phyloP scores from a whole-genome alignment of 345 rosid species.

The Lumnitzera racemosa region DNA sequence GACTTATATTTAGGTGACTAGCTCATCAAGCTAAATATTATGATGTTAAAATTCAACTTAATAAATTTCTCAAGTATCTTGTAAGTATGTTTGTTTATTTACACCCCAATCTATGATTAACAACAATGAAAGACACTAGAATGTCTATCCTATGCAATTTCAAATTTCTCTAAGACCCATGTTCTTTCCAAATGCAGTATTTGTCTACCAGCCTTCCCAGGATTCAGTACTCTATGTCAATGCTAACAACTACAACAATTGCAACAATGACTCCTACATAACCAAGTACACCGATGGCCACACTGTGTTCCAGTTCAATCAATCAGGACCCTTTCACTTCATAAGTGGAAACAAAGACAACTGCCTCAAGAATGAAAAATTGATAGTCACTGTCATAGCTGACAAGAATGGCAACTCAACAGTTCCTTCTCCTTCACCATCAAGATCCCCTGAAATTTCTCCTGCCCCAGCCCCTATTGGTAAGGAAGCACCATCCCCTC shows the following conservation, averaged over 20 bases:
- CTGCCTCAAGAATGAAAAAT: slow-evolving; percentile 63
- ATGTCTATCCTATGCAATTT: not conserved
- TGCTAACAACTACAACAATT: slow-evolving; percentile 44
- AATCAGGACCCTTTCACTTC: slow-evolving; percentile 60
- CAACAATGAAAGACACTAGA: too few relatives aligned
- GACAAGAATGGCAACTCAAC: slow-evolving; percentile 34
- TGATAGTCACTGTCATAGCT: slow-evolving; percentile 52
- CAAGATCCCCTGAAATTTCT: not conserved
- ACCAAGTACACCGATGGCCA: slow-evolving; percentile 38
- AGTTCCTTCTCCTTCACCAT: slow-evolving; percentile 24
- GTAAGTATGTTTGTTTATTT: too few relatives aligned
- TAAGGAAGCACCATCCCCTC: slow-evolving; percentile 46
- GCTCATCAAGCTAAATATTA: too few relatives aligned
- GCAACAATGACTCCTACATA: slow-evolving; percentile 35
- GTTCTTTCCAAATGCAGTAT: slow-evolving; percentile 34
- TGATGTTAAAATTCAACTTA: too few relatives aligned
- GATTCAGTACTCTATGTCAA: slow-evolving; percentile 77
- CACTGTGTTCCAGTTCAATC: slow-evolving; percentile 45
- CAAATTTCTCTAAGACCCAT: not conserved
- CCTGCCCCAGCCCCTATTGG: slow-evolving; percentile 49
- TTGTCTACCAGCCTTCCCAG: slow-evolving; percentile 36
- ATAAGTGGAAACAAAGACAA: slow-evolving; percentile 68
- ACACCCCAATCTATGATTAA: too few relatives aligned
- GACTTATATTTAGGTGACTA: too few relatives aligned
- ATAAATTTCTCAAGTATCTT: too few relatives aligned